Base-by-base conservation (phyloP, 2,329 filamentous ascomycete species). In the Pseudocercospora fuligena region DNA sequence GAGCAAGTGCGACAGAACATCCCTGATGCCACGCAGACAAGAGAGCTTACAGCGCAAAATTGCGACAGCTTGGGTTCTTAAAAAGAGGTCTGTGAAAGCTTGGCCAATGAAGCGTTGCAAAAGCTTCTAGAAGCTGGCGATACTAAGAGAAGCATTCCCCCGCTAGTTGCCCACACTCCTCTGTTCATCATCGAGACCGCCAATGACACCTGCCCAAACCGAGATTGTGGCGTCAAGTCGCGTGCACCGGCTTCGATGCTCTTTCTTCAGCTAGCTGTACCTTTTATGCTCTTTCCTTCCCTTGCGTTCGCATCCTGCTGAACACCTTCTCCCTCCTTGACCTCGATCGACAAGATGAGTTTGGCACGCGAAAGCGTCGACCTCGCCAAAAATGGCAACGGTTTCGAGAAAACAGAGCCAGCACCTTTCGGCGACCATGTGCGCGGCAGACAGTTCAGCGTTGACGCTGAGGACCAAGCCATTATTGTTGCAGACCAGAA, bases 401-500 rank as follows among this genome's bases (percentile, higher is more conserved):
- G 16, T 8, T 27, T 16, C 16, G 16, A 53, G n/a, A 19, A 53
- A 11, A 29, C 47, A 23, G 47, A 64, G 40, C 63, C 61, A 23
- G 66, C 63, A 16, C 47, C 59, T 11, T 51, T 69, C n/a, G 51
- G 61, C 61, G 64, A 70, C 23, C 68, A 69, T 58, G 62, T 57
- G 1, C 66, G 64, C 23, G 69, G 69, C 27, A 61, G 68, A 5
- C 69, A 68, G 33, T 66, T 68, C 68, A 67, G 66, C 49, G 11
- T 63, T 8, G 65, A 67, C 23, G 66, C 54, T 14, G 60, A 67
- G 12, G 64, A 69, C 57, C 33, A 59, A 5, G 63, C 56, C 51
- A 64, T 72, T 54, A 59, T 69, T 43, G 23, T 61, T 11, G 70
- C 60, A 31, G 67, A 71, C 60, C 66, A 72, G 59, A 69, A 72